phyloP scores from a whole-genome alignment of 805 yeast genomes.

The Yamadazyma nakazawae region DNA sequence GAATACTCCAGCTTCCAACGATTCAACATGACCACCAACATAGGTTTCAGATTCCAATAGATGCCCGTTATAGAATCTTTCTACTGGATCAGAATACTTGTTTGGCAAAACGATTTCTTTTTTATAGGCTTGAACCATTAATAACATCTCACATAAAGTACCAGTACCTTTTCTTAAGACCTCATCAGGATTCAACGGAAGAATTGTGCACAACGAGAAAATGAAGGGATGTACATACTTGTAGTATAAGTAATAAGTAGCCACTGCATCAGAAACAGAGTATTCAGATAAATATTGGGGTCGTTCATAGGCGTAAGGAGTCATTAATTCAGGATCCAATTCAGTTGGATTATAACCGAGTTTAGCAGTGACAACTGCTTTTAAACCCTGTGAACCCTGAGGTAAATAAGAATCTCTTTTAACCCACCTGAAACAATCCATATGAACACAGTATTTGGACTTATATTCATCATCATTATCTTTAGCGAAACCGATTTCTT shows the following conservation, averaged over 20 bases:
- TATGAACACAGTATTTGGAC: constrained; percentile 87
- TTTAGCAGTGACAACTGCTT: constrained; percentile 95
- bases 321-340: constrained; percentile 96
- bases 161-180: constrained; percentile 97
- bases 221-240: constrained; percentile 97
- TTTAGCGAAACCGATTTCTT: constrained; percentile 89
- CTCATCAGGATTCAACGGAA: constrained; percentile 96
- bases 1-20: constrained; percentile 96
- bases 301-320: constrained; percentile 91
- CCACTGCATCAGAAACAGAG: constrained; percentile 99
- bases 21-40: constrained; percentile 98
- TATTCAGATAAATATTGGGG: constrained; percentile 93
- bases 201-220: constrained; percentile 90
- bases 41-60: constrained; percentile 91
- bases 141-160: constrained; percentile 94
- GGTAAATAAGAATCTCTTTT: constrained; percentile 96
- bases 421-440: constrained; percentile 98
- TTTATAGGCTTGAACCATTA: constrained; percentile 93
- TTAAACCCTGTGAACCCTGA: constrained; percentile 97
- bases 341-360: constrained; percentile 96
- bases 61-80: constrained; percentile 92
- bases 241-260: constrained; percentile 92
- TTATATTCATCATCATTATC: constrained; percentile 91
- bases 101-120: constrained; percentile 79
- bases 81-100: constrained; percentile 91